A percentile compares a stretch with the other conserved stretches of the same genome.
Conservation (phyloP, 2,329 filamentous ascomycete genomes). For the Calonectria pteridis region DNA sequence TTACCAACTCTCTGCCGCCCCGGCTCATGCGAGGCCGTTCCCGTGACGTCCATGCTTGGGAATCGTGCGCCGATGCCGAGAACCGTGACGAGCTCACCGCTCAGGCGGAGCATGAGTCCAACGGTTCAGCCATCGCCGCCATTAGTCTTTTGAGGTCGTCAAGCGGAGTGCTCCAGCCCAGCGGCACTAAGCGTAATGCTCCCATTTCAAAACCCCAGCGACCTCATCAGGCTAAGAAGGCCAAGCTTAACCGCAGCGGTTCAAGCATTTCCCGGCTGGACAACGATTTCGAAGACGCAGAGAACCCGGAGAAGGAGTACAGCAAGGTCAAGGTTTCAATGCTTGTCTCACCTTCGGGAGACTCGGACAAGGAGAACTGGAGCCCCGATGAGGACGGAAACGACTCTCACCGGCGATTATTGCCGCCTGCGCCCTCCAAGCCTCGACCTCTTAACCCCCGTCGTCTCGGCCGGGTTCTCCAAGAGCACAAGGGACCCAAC, state of each 20-base stretch:
- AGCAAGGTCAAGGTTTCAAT: conserved; percentile 55
- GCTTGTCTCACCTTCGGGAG: conserved; percentile 57
- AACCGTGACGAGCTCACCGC: conserved; percentile 81
- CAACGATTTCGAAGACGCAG: conserved; percentile 47
- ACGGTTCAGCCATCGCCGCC: conserved; percentile 82
- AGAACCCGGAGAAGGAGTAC: conserved; percentile 42
- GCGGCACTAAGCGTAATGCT: conserved; percentile 75
- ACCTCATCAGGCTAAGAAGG: conserved; percentile 66
- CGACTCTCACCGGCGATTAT: conserved; percentile 48
- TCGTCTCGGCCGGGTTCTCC: conserved; percentile 56
- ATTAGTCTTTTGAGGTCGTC: conserved; percentile 85
- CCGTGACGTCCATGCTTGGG: conserved; percentile 90
- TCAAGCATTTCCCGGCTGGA: conserved; percentile 75
- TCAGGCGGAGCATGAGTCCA: conserved; percentile 85
- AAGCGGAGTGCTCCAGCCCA: conserved; percentile 65
- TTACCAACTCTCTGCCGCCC: conserved; percentile 67
- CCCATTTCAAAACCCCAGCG: conserved; percentile 48
- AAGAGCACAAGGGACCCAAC: conserved; percentile 53
- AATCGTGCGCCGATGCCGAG: conserved; percentile 88
- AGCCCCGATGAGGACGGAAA: conserved; percentile 66
- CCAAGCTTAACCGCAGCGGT: conserved; percentile 69
- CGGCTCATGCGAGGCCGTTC: conserved; percentile 78
- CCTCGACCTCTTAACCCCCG: conserved; percentile 50
- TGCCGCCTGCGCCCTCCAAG: conserved; percentile 50
- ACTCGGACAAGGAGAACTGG: conserved; percentile 98